Base-by-base conservation (phyloP, 2,329 filamentous ascomycete genomes). In the Cercospora zeae-maydis region DNA sequence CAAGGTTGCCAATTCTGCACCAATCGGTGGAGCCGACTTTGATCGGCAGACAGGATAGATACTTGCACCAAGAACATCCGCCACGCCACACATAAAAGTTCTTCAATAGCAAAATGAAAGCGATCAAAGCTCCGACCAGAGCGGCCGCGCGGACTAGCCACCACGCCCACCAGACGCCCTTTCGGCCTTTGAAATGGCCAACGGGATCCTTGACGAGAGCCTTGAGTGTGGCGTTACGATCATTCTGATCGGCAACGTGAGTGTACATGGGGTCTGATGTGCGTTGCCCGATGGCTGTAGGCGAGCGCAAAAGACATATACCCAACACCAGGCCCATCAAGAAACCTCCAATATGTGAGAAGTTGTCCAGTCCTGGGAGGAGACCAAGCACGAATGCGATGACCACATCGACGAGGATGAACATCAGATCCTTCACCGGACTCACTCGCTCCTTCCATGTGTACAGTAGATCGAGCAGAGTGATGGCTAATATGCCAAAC, bases 131-230 rank as follows among this genome's bases (percentile, higher is more conserved):
- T n/a, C 87, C 84, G 7, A 96, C 84, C 57, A 99, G 79, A 24
- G 89, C 88, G 0, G 84, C 91, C 0, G 85, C 90, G 16, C 95
- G 86, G 30, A 98, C 83, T 21, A 96, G 77, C 93, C 93, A 98
- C 95, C 95, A 99, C 5, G 81, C 89, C 95, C 95, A 99, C 95
- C 95, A 99, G 7, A 96, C 82, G 21, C 90, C 89, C 75, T 96
- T 96, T 16, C 95, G 85, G 19, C 91, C 92, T 75, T 93, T 93
- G 80, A 98, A 98, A 78, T 97, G 97, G 5, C 86, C 87, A 0
- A 85, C 67, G 0, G 83, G 82, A 59, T 80, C 73, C 66, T 80
- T 81, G 24, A 78, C 73, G 67, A 85, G 84, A 14, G 72, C 75
- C 11, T 73, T 72, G 1, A 82, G 63, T 24, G 72, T 71, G 4